Evolutionary conservation across 2,329 filamentous ascomycete species (phyloP).

Genomic region (Aspergillus nomiae): DNA sequence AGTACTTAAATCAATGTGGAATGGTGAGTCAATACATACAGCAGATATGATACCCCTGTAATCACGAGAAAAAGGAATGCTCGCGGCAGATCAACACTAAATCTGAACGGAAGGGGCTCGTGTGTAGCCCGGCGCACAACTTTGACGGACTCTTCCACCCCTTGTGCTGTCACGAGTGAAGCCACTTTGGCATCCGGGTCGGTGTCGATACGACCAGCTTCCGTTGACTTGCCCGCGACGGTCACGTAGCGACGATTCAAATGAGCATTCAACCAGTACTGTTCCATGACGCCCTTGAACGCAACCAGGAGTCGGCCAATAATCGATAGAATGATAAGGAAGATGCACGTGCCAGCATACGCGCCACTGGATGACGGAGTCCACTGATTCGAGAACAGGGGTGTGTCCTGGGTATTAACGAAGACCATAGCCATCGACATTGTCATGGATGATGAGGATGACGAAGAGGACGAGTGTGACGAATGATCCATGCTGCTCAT

Average conservation of each 20-base stretch:
- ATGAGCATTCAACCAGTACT: constrained; percentile 70
- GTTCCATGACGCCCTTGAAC: constrained; percentile 61
- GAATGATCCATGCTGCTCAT: constrained; percentile 23
- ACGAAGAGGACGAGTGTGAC: constrained; percentile 13
- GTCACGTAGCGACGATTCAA: constrained; percentile 75
- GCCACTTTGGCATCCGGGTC: constrained; percentile 66
- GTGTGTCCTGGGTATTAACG: constrained; percentile 61
- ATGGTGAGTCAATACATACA: constrained; percentile 63
- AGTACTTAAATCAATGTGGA: not conserved
- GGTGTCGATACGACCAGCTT: constrained; percentile 61
- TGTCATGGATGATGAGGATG: constrained; percentile 15
- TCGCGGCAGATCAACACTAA: constrained; percentile 75
- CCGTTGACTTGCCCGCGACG: constrained; percentile 64
- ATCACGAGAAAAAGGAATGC: constrained; percentile 71
- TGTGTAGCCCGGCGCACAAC: constrained; percentile 64
- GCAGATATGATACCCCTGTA: constrained; percentile 77
- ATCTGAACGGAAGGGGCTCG: constrained; percentile 69
- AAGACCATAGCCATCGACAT: constrained; percentile 44
- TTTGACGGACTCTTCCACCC: constrained; percentile 77
- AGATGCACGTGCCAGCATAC: constrained; percentile 91
- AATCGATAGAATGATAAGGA: constrained; percentile 75
- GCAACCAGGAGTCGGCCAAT: constrained; percentile 72
- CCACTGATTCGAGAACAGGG: constrained; percentile 71
- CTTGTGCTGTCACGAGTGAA: constrained; percentile 70
- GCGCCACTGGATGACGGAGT: constrained; percentile 68